A percentile compares a stretch with the other conserved stretches of the same genome.
phyloP scores from a whole-genome alignment of 2,329 filamentous ascomycete species.

The Verticillium nonalfalfae region DNA sequence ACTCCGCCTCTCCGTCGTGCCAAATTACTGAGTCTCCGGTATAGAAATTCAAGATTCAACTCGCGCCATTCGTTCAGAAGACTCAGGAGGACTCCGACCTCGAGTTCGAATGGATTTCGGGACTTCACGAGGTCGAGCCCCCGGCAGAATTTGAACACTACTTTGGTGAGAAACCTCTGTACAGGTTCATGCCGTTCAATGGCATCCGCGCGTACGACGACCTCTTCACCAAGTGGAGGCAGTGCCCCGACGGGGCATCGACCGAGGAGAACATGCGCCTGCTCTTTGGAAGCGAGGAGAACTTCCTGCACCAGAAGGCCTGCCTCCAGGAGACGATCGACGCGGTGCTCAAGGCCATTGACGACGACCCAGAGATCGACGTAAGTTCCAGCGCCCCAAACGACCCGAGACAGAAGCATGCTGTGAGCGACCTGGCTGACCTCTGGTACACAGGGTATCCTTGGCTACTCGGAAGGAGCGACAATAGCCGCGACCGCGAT shows the following conservation, averaged over 20 bases:
- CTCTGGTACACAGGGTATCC: background rate
- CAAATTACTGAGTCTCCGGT: background rate
- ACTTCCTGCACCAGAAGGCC: background rate
- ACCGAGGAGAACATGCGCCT: slow-evolving; percentile 7
- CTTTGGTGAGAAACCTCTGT: slow-evolving; percentile 11
- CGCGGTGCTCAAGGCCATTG: slow-evolving; percentile 2
- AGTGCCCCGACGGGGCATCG: slow-evolving; percentile 2
- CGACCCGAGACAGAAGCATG: slow-evolving; percentile 3
- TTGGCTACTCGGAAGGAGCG: slow-evolving; percentile 9
- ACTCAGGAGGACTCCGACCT: slow-evolving; percentile 1
- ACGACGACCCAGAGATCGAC: slow-evolving; percentile 10
- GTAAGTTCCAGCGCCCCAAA: background rate
- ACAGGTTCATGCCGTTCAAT: slow-evolving; percentile 12
- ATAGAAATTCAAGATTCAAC: slow-evolving; percentile 11
- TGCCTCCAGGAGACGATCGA: slow-evolving; percentile 3
- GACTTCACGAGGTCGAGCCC: slow-evolving; percentile 3
- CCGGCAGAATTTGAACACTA: slow-evolving; percentile 13
- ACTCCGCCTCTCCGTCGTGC: background rate
- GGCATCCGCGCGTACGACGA: slow-evolving; percentile 4
- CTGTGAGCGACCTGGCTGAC: background rate
- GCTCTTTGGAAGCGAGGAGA: background rate
- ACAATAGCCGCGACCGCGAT: background rate
- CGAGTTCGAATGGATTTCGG: slow-evolving; percentile 10
- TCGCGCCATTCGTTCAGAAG: slow-evolving; percentile 4
- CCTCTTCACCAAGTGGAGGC: slow-evolving; percentile 1